These are phyloP conservation scores for Tolypocladium nubicola DNA, from an alignment of 2,329 filamentous ascomycete species.

Conservation along the genomic window DNA sequence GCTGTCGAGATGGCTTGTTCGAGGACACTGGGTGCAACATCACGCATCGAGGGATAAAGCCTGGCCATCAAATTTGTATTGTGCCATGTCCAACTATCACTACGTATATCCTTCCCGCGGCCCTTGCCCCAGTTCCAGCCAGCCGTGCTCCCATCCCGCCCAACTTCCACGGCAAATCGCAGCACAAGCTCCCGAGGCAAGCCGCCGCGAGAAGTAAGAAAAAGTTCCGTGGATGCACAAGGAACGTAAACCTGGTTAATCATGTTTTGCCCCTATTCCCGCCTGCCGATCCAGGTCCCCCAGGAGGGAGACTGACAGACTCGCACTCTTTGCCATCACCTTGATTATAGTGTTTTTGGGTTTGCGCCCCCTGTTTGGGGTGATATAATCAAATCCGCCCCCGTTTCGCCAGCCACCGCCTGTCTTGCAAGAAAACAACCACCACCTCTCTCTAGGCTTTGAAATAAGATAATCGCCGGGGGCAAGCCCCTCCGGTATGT, in stretches of 20 bases:
- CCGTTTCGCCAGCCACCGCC: not conserved
- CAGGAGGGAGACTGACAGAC: not conserved
- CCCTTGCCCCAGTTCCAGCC: not conserved
- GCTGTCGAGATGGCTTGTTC: not conserved
- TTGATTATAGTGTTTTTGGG: not conserved
- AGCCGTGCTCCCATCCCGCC: not conserved
- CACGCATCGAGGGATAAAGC: not conserved
- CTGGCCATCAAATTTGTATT: slow-evolving; percentile 15
- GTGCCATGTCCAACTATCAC: slow-evolving; percentile 20
- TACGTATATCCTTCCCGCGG: slow-evolving; percentile 6
- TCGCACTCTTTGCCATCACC: not conserved
- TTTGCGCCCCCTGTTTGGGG: not conserved
- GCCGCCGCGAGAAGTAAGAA: not conserved
- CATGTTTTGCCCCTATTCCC: not conserved
- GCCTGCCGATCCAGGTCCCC: not conserved
- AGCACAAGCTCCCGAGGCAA: not conserved
- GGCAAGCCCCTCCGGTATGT: slow-evolving; percentile 11
- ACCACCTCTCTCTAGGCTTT: not conserved
- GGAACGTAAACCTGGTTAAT: not conserved
- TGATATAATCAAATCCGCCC: not conserved
- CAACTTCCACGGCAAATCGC: not conserved
- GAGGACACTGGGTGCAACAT: not conserved
- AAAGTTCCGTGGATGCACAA: not conserved
- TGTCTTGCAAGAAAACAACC: not conserved
- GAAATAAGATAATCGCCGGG: not conserved